phyloP scores from a whole-genome alignment of 805 yeast species.

The Saccharomycopsis sp. region DNA sequence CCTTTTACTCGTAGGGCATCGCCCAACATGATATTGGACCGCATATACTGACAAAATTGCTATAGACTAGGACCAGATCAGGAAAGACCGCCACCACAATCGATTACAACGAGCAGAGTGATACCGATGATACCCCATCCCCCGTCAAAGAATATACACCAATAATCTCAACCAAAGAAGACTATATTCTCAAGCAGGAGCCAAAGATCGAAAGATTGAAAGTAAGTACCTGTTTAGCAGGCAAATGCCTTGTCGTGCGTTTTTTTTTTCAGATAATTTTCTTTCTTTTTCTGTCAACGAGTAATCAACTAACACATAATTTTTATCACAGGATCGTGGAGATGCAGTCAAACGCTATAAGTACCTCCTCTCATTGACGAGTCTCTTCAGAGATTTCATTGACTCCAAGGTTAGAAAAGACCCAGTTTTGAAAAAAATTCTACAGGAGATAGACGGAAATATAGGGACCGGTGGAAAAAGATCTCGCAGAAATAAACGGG shows the following conservation, averaged over 20 bases:
- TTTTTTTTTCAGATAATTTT: not conserved
- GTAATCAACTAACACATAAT: too few relatives aligned
- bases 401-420: slow-evolving; percentile 77
- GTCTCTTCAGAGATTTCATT: slow-evolving; percentile 81
- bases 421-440: slow-evolving; percentile 54
- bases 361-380: slow-evolving; percentile 75
- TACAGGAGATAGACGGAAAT: slow-evolving; percentile 50
- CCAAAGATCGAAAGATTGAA: slow-evolving; percentile 16
- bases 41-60: not conserved
- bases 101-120: not conserved
- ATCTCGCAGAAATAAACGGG: slow-evolving; percentile 23
- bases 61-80: slow-evolving; percentile 1
- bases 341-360: slow-evolving; percentile 75
- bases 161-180: slow-evolving; percentile 2
- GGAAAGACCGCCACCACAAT: not conserved
- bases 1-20: not conserved
- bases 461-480: slow-evolving; percentile 33
- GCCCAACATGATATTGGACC: not conserved
- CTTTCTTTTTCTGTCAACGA: too few relatives aligned
- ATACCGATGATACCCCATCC: not conserved
- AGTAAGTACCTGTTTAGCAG: too few relatives aligned
- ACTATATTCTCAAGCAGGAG: slow-evolving; percentile 18
- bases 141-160: not conserved
- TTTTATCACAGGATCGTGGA: slow-evolving; percentile 37
- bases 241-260: not conserved